phyloP scores from a whole-genome alignment of 352 stramenopile genomes.

The Phytophthora macrochlamydospora region DNA sequence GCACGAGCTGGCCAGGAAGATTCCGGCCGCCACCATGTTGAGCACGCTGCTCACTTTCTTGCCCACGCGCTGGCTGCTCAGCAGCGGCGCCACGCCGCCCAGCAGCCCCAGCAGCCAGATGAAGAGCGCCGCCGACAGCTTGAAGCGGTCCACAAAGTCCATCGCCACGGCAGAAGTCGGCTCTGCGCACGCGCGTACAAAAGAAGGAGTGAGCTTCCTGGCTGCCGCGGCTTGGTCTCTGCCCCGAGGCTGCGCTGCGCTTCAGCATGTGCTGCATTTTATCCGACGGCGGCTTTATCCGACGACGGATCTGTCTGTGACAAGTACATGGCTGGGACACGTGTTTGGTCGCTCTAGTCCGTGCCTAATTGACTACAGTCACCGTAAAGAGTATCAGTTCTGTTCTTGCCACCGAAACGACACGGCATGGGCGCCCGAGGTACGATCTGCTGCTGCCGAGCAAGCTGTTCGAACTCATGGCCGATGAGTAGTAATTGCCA shows the following conservation, averaged over 20 bases:
- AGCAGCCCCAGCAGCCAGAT: conserved; percentile 66
- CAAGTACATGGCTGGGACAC: neutral
- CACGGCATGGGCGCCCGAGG: conserved; percentile 15
- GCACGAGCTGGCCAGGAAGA: conserved; percentile 82
- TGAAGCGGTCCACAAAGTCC: conserved; percentile 64
- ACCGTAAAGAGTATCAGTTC: no score
- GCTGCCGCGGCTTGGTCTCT: conserved; percentile 5
- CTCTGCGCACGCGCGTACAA: conserved; percentile 16
- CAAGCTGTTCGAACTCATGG: neutral
- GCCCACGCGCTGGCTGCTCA: conserved; percentile 42
- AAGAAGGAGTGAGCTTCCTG: conserved; percentile 20
- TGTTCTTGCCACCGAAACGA: neutral
- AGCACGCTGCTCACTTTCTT: conserved; percentile 59
- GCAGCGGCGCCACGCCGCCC: conserved; percentile 58
- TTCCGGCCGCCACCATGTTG: conserved; percentile 83
- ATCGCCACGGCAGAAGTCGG: conserved; percentile 25
- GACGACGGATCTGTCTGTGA: conserved; percentile 7
- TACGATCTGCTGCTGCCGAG: neutral
- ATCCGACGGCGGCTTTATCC: conserved; percentile 36
- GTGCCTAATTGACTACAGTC: no score
- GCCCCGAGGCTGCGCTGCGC: conserved; percentile 1
- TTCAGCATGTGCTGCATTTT: conserved; percentile 24
- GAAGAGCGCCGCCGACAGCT: conserved; percentile 55
- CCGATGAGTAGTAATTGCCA: no score
- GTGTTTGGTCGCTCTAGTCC: no score